Evolutionary conservation across 1,284 basidiomycete species (phyloP), one percentile per base, ranked within the genome.

Genomic region (Cutaneotrichosporon mucoides): DNA sequence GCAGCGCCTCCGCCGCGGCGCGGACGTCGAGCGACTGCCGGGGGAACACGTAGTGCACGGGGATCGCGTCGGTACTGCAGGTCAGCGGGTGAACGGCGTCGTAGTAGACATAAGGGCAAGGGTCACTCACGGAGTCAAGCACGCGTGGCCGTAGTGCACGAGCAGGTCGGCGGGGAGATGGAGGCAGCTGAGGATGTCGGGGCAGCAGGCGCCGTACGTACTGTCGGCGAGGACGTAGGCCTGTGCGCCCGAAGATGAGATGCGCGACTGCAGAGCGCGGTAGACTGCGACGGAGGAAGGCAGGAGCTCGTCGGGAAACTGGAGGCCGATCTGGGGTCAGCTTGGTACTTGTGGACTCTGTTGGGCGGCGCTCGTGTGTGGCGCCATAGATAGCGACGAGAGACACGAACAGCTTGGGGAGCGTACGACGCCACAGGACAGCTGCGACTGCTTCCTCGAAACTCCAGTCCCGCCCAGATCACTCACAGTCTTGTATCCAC

Each of bases 141-240:
- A 99, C 0, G 95, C 93, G 79, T 97, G 91, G 1, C 96, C 95
- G 71, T 96, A 98, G 73, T 99, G 95, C 5, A 99, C 87, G 61
- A 98, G 83, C 8, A 88, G 84, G 70, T 98, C 90, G 0, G 94
- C 92, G 64, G 94, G 86, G 45, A 95, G 87, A 73, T 99, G 96
- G 65, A 93, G 87, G 5, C 95, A 94, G 7, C 92, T 90, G 4
- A 99, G 88, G 69, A 98, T 90, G 73, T 99, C 96, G 4, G 96
- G 92, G 73, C 95, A 99, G 73, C 95, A 99, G 70, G 89, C 93
- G 74, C 94, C 95, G 76, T 98, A 98, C 35, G 93, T 96, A 34
- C 94, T 98, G 78, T 98, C 95, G 11, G 94, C 94, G 15, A 97
- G 83, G 5, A 98, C 88, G 73, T 94, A 98, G 34, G 92, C 81